These are phyloP conservation scores for Jatropha multifida DNA, from an alignment of 441 rosid genomes.

Conservation along the genomic window DNA sequence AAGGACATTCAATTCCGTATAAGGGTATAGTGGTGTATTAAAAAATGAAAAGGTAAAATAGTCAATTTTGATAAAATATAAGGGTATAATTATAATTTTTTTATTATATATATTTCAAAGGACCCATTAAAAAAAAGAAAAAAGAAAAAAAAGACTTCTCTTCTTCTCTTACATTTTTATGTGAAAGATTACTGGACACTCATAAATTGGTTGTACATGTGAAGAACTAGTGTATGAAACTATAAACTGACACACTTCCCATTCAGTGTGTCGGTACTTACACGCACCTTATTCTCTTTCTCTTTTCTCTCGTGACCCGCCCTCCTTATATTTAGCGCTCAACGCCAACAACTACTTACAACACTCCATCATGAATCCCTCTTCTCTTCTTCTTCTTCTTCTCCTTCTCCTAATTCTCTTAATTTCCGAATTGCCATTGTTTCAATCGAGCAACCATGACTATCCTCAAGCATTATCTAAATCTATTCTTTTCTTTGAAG, in stretches of 20 bases:
- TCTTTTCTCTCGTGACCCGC: neutral
- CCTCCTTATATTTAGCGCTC: conserved; percentile 8
- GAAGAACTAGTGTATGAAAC: neutral
- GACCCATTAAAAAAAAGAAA: neutral
- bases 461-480: conserved; percentile 78
- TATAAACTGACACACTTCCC: conserved; percentile 2
- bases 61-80: no score
- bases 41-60: no score
- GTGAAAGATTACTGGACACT: neutral
- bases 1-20: no score
- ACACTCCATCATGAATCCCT: conserved; percentile 22
- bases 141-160: neutral
- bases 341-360: neutral
- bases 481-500: conserved; percentile 91
- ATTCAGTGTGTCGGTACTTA: conserved; percentile 27
- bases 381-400: conserved; percentile 11
- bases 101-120: no score
- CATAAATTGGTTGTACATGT: conserved; percentile 13
- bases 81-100: no score
- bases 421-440: neutral
- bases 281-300: neutral
- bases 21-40: no score
- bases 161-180: neutral
- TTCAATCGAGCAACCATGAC: conserved; percentile 49
- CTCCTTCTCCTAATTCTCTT: conserved; percentile 3